Evolutionary conservation across 1,139 yeast genomes (phyloP), one percentile per base, ranked within the genome.

Genomic region (Scheffersomyces insectosa): DNA sequence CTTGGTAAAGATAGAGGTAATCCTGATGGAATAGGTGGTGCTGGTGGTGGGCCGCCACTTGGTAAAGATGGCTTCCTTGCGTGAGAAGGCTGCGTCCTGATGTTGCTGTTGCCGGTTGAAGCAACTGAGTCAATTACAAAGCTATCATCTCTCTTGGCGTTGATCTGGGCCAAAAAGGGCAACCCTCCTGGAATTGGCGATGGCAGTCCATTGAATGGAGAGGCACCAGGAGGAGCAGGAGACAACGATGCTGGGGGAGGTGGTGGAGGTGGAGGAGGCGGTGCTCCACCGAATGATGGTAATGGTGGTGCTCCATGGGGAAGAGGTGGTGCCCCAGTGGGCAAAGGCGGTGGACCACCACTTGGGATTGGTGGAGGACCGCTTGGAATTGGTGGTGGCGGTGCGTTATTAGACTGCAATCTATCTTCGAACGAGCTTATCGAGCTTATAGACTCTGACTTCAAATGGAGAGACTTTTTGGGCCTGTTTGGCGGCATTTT

Each of bases 151-250:
- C 85, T 65, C 48, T 74, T 78, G 37, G 75, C 73, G 51, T 79
- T 79, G 36, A 81, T 80, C 44, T 80, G 79, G 1, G 83, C 79
- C 36, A 81, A 64, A 52, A 81, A 80, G 5, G 82, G 79, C 11
- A 76, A 55, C 0, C 68, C 60, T 9, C 64, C 62, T 20, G 25
- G 25, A 20, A 20, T 20, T 5, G 25, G 25, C 8, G 40, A 33
- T 7, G 42, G 40, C 20, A 31, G 20, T 8, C 36, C 30, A 7
- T 20, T 20, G 25, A 20, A 20, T 23, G 48, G 27, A 16, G 46
- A 42, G 4, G 47, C 44, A 5, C 62, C 45, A 10, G 60, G 46
- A 23, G 58, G 51, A 27, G 54, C 43, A 5, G 51, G 38, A 6
- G 55, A 46, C 3, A 52, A 46, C 27, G 47, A 42, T 12, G 52